Percentiles rank a stretch among this genome's conserved stretches.
phyloP scores from a whole-genome alignment of 1,284 basidiomycete genomes.

The Cerrena zonata region DNA sequence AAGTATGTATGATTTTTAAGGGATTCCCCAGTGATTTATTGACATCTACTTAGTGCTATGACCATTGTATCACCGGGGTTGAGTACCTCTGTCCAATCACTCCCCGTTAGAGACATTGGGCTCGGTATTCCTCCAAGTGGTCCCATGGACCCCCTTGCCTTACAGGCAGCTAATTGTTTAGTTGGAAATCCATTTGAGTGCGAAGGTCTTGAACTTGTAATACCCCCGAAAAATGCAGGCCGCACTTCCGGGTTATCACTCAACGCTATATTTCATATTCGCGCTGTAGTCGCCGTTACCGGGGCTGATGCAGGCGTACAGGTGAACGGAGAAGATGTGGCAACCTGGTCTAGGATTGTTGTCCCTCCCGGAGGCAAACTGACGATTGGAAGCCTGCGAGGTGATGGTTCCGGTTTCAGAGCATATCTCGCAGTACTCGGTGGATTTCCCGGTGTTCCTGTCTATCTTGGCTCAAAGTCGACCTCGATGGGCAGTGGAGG shows the following conservation, averaged over 20 bases:
- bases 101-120: constrained; percentile 52
- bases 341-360: background rate
- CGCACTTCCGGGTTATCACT: background rate
- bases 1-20: background rate
- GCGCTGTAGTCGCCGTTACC: constrained; percentile 51
- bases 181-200: constrained; percentile 49
- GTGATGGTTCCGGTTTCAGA: constrained; percentile 35
- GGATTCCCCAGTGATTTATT: too few relatives aligned
- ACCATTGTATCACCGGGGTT: constrained; percentile 52
- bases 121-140: constrained; percentile 66
- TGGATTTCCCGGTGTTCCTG: constrained; percentile 55
- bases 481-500: constrained; percentile 60
- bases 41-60: constrained; percentile 31
- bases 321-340: constrained; percentile 31
- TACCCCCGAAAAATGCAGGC: background rate
- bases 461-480: constrained; percentile 58
- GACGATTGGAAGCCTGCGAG: constrained; percentile 26
- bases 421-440: constrained; percentile 54
- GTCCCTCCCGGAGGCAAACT: constrained; percentile 19
- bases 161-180: constrained; percentile 55
- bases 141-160: constrained; percentile 59
- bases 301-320: constrained; percentile 43
- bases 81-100: constrained; percentile 60
- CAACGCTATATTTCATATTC: constrained; percentile 37
- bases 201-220: constrained; percentile 53